A percentile compares a stretch with the other conserved stretches of the same genome.
These are phyloP conservation scores for Fraxinus platypoda DNA, from an alignment of 305 asterid species.

Conservation along the genomic window DNA sequence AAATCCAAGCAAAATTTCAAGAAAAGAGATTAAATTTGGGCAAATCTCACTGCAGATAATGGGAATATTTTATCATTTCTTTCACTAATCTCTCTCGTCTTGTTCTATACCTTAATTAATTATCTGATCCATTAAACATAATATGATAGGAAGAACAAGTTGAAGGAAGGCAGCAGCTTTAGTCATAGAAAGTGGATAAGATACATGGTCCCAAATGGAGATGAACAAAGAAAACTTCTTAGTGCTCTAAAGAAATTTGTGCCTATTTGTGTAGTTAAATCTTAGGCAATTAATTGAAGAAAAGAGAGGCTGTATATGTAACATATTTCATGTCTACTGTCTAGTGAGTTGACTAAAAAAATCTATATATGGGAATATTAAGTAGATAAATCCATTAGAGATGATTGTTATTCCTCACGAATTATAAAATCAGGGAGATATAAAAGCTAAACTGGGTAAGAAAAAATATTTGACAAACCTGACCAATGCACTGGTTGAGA, in stretches of 20 bases:
- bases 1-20: not conserved
- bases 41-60: not conserved
- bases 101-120: not conserved
- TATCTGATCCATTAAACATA: not conserved
- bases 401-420: not conserved
- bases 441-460: not conserved
- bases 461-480: conserved; percentile 42
- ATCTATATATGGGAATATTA: not conserved
- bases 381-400: not conserved
- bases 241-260: not conserved
- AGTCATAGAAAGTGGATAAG: not conserved
- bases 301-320: not conserved
- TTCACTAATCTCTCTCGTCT: not conserved
- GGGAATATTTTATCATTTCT: not conserved
- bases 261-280: not conserved
- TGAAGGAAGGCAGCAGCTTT: not conserved
- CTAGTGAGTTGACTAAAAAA: not conserved
- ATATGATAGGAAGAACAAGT: not conserved
- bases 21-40: not conserved
- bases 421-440: not conserved
- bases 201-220: not conserved
- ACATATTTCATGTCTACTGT: not conserved
- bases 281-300: not conserved
- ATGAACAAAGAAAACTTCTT: not conserved
- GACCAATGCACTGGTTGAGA: conserved; percentile 37